A percentile compares a stretch with the other conserved stretches of the same genome.
Conservation (phyloP, 2,329 filamentous ascomycete genomes). For the Fusarium devonianum region DNA sequence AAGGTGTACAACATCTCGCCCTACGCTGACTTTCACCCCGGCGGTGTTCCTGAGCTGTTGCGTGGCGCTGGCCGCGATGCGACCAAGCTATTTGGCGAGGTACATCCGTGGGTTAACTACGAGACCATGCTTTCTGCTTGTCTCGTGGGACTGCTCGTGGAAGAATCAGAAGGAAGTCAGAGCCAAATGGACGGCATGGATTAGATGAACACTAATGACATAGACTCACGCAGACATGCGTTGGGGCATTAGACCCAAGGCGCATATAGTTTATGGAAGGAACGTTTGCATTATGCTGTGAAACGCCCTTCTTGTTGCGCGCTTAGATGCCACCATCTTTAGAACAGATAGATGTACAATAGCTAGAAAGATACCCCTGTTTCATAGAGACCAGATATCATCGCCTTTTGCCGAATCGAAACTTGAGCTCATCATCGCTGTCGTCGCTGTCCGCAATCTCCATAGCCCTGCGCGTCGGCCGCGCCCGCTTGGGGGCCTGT, state of each 20-base stretch:
- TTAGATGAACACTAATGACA: slow-evolving; percentile 41
- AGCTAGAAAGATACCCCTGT: slow-evolving; percentile 44
- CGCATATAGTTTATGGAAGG: not conserved
- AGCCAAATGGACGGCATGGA: slow-evolving; percentile 69
- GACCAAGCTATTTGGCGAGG: slow-evolving; percentile 68
- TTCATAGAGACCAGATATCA: slow-evolving; percentile 39
- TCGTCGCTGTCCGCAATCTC: slow-evolving; percentile 53
- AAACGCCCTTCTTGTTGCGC: slow-evolving; percentile 14
- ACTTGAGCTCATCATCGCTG: slow-evolving; percentile 64
- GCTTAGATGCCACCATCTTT: slow-evolving; percentile 19
- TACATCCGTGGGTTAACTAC: slow-evolving; percentile 77
- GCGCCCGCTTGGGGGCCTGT: slow-evolving; percentile 45
- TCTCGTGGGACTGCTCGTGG: slow-evolving; percentile 68
- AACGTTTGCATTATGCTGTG: not conserved
- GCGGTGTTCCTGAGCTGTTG: slow-evolving; percentile 78
- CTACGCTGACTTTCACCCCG: slow-evolving; percentile 90
- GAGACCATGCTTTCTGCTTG: slow-evolving; percentile 72
- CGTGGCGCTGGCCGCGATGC: slow-evolving; percentile 68
- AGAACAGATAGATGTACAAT: slow-evolving; percentile 36
- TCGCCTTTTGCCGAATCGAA: slow-evolving; percentile 61
- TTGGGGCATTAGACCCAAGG: not conserved
- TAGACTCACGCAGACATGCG: slow-evolving; percentile 1
- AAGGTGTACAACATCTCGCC: slow-evolving; percentile 94
- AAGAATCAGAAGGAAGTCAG: slow-evolving; percentile 56
- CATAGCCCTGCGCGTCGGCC: slow-evolving; percentile 46